Conservation (phyloP, 495 filamentous ascomycete species). For the Penicillium desertorum region DNA sequence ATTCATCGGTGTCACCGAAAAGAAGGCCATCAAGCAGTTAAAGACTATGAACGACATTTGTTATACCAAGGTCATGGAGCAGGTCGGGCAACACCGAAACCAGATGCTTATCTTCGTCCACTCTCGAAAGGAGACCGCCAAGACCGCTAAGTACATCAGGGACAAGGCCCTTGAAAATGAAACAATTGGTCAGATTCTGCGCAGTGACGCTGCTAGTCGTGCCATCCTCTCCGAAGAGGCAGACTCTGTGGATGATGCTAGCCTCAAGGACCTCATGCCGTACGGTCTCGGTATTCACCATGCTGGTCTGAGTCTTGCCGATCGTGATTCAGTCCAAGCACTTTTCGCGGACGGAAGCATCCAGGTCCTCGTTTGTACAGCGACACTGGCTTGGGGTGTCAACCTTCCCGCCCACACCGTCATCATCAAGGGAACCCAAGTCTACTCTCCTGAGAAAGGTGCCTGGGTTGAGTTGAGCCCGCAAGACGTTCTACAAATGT, state of each 20-base stretch:
- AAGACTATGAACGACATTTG: slow-evolving; percentile 99
- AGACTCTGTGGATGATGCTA: slow-evolving; percentile 76
- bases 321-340: slow-evolving; percentile 92
- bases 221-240: slow-evolving; percentile 85
- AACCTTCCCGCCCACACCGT: slow-evolving; percentile 97
- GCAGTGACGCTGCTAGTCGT: slow-evolving; percentile 87
- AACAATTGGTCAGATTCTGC: slow-evolving; percentile 92
- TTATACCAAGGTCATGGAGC: slow-evolving; percentile 96
- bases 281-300: slow-evolving; percentile 99
- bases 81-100: slow-evolving; percentile 84
- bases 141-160: slow-evolving; percentile 91
- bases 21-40: slow-evolving; percentile 97
- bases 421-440: slow-evolving; percentile 95
- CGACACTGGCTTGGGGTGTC: slow-evolving; percentile 97
- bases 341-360: slow-evolving; percentile 87
- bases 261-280: slow-evolving; percentile 91
- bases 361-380: slow-evolving; percentile 95
- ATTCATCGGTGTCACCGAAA: slow-evolving; percentile 96
- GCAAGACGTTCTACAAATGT: slow-evolving; percentile 98
- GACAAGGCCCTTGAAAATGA: slow-evolving; percentile 96
- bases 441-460: slow-evolving; percentile 98
- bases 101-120: slow-evolving; percentile 99
- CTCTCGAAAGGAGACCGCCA: slow-evolving; percentile 95
- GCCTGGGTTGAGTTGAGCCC: slow-evolving; percentile 98
- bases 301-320: slow-evolving; percentile 89